A percentile compares a stretch with the other conserved stretches of the same genome.
phyloP scores from a whole-genome alignment of 2,329 filamentous ascomycete genomes.

The Exophiala alcalophila region DNA sequence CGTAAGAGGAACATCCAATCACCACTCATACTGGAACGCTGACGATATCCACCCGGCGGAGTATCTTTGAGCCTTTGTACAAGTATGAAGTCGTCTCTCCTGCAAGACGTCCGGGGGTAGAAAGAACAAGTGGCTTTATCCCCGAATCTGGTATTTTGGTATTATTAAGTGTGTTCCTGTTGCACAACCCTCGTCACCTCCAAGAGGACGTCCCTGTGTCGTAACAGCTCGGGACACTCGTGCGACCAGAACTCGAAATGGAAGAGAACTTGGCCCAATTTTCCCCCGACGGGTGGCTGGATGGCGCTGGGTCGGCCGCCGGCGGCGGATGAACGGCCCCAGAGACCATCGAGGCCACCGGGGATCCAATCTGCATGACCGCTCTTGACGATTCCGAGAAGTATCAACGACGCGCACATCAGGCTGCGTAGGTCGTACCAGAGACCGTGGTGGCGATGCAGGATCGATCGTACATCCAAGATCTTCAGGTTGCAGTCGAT shows the following conservation, averaged over 20 bases:
- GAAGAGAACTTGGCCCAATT: constrained; percentile 9
- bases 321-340: neutral
- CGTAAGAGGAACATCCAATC: too few species aligned
- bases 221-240: constrained; percentile 12
- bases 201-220: constrained; percentile 3
- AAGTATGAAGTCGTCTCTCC: too few species aligned
- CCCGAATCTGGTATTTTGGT: too few species aligned
- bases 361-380: constrained; percentile 25
- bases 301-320: neutral
- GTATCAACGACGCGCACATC: constrained; percentile 28
- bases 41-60: too few species aligned
- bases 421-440: constrained; percentile 33
- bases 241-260: constrained; percentile 17
- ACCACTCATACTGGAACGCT: too few species aligned
- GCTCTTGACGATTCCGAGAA: constrained; percentile 31
- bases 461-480: constrained; percentile 28
- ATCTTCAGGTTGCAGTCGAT: constrained; percentile 33
- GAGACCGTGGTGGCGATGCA: constrained; percentile 35
- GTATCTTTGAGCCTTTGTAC: too few species aligned
- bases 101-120: too few species aligned
- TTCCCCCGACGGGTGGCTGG: constrained; percentile 1
- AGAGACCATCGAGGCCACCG: constrained; percentile 7
- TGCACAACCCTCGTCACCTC: neutral
- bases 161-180: too few species aligned
- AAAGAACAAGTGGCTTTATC: too few species aligned